Evolutionary conservation across 1,284 basidiomycete species (phyloP).

Genomic region (Cutaneotrichosporon sp.): DNA sequence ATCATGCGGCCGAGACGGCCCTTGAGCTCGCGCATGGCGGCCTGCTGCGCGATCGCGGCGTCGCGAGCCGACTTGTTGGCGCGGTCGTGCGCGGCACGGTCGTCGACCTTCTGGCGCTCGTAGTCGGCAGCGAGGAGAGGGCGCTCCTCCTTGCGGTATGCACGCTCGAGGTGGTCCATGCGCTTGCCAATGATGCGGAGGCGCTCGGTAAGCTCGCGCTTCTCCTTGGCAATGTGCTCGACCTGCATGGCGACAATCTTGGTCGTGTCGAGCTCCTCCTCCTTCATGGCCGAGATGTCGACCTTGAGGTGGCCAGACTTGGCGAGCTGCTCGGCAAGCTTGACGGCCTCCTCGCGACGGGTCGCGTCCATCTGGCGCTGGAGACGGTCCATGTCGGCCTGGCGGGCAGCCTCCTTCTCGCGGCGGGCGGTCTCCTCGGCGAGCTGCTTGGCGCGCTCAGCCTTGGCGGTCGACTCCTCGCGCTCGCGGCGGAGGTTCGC

Average conservation of each 20-base stretch:
- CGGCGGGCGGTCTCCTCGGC: constrained; percentile 72
- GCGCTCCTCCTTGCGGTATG: constrained; percentile 90
- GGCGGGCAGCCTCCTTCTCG: constrained; percentile 68
- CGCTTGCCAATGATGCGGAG: constrained; percentile 85
- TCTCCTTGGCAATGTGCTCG: constrained; percentile 94
- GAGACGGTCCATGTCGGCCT: constrained; percentile 75
- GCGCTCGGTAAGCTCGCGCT: constrained; percentile 81
- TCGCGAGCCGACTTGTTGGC: constrained; percentile 67
- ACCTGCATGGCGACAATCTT: constrained; percentile 90
- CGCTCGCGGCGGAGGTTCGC: constrained; percentile 83
- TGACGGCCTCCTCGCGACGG: constrained; percentile 80
- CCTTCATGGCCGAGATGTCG: constrained; percentile 77
- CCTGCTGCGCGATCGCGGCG: constrained; percentile 64
- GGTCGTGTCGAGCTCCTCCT: constrained; percentile 80
- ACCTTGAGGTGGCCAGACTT: constrained; percentile 84
- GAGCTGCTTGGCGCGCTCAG: constrained; percentile 68
- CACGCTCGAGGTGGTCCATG: constrained; percentile 94
- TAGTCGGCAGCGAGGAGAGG: constrained; percentile 87
- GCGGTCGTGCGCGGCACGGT: constrained; percentile 69
- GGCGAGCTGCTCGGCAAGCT: constrained; percentile 82
- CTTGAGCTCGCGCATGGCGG: constrained; percentile 76
- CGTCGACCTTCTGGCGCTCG: constrained; percentile 76
- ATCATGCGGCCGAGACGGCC: constrained; percentile 72
- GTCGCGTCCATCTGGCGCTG: constrained; percentile 81
- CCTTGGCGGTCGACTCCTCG: constrained; percentile 81